Conservation (phyloP, 1,284 basidiomycete genomes). For the Lignosus rhinocerotis region DNA sequence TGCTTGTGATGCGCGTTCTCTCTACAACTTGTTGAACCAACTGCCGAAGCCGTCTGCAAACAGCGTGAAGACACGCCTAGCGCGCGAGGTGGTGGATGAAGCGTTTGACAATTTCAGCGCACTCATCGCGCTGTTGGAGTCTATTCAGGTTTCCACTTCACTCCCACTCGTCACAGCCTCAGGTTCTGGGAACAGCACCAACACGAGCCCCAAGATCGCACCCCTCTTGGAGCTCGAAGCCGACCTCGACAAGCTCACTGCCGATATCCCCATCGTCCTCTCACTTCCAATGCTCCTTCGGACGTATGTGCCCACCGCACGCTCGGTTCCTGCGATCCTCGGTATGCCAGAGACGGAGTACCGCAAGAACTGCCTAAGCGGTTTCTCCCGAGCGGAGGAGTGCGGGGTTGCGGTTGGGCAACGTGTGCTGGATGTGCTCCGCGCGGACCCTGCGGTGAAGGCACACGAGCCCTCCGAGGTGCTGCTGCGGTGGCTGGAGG, state of each 20-base stretch:
- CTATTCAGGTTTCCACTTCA: constrained; percentile 33
- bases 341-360: constrained; percentile 63
- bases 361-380: constrained; percentile 62
- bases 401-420: constrained; percentile 59
- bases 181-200: not conserved
- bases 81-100: constrained; percentile 75
- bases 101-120: constrained; percentile 65
- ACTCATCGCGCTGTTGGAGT: constrained; percentile 57
- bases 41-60: constrained; percentile 62
- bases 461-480: constrained; percentile 17
- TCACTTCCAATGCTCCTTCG: constrained; percentile 67
- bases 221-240: constrained; percentile 42
- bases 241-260: constrained; percentile 46
- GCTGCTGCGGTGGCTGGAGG: constrained; percentile 29
- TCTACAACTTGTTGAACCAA: constrained; percentile 57
- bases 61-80: constrained; percentile 48
- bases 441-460: constrained; percentile 25
- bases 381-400: constrained; percentile 76
- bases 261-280: constrained; percentile 67
- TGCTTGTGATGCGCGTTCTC: constrained; percentile 56
- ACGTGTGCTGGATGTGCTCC: constrained; percentile 53
- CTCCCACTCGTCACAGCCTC: not conserved
- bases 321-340: constrained; percentile 53
- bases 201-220: constrained; percentile 11
- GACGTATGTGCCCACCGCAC: constrained; percentile 32